Conservation (phyloP, 331 rosid genomes). For the Malus hybrid region DNA sequence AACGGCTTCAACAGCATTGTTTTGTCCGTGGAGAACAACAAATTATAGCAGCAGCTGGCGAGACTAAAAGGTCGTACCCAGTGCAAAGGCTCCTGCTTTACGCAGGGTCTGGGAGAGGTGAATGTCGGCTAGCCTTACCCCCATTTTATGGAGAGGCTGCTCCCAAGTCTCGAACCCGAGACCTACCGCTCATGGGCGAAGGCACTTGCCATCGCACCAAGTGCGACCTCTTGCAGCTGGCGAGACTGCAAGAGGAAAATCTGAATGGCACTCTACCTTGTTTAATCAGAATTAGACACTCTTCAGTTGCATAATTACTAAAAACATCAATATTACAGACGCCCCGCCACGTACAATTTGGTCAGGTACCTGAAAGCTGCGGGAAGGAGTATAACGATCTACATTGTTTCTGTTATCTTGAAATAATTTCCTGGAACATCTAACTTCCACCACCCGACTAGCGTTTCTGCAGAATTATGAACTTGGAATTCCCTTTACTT, state of each 20-base stretch:
- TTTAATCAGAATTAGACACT: too few species aligned
- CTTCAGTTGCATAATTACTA: neutral
- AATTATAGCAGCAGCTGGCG: slow-evolving; percentile 33
- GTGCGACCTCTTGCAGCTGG: slow-evolving; percentile 7
- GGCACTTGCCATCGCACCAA: too few species aligned
- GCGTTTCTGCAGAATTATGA: neutral
- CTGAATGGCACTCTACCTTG: neutral
- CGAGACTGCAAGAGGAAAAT: slow-evolving; percentile 25
- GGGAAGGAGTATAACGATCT: too few species aligned
- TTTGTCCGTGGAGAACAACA: slow-evolving; percentile 36
- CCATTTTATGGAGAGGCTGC: too few species aligned
- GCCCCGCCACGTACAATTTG: too few species aligned
- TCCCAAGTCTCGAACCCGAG: too few species aligned
- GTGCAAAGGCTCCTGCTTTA: too few species aligned
- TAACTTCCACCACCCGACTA: neutral
- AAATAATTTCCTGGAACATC: neutral
- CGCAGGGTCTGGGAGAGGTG: too few species aligned
- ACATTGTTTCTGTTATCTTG: neutral
- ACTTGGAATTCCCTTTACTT: neutral
- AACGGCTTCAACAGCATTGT: slow-evolving; percentile 32
- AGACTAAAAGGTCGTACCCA: neutral
- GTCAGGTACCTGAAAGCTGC: neutral
- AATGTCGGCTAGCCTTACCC: too few species aligned
- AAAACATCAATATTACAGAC: neutral
- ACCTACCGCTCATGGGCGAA: too few species aligned